Conservation (phyloP, 163 green algal genomes). For the Chloromonas sp. region DNA sequence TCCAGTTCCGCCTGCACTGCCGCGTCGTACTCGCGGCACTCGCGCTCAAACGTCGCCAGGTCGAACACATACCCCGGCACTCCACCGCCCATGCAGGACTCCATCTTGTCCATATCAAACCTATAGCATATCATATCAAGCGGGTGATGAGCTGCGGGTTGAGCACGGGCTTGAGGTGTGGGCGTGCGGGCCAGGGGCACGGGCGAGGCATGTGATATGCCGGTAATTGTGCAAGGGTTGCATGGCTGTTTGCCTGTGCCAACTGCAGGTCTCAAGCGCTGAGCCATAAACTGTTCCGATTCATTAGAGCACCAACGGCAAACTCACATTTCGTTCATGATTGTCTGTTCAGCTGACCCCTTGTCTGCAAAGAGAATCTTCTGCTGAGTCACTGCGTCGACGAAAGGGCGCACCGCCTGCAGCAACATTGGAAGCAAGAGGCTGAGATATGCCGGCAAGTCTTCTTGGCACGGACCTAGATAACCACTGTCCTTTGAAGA, state of each 20-base stretch:
- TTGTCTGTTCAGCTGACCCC: slow-evolving; percentile 9
- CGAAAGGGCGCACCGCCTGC: slow-evolving; percentile 47
- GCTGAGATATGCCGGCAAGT: too few relatives aligned
- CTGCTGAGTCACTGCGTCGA: slow-evolving; percentile 47
- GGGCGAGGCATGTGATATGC: too few relatives aligned
- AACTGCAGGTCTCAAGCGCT: too few relatives aligned
- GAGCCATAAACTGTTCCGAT: too few relatives aligned
- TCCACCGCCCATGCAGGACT: slow-evolving; percentile 51
- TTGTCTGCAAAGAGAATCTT: slow-evolving; percentile 51
- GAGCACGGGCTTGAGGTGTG: background rate
- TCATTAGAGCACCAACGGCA: too few relatives aligned
- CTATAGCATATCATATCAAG: slow-evolving; percentile 5
- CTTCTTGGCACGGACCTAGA: too few relatives aligned
- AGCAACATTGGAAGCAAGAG: background rate
- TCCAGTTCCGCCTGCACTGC: slow-evolving; percentile 11
- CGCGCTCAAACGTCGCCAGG: slow-evolving; percentile 26
- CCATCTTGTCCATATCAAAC: slow-evolving; percentile 56
- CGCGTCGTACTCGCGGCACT: slow-evolving; percentile 32
- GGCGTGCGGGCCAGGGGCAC: too few relatives aligned
- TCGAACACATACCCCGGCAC: slow-evolving; percentile 30
- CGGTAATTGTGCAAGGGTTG: too few relatives aligned
- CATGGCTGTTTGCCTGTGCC: too few relatives aligned
- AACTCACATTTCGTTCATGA: slow-evolving; percentile 11
- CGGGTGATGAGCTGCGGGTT: background rate
- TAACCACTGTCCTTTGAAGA: too few relatives aligned